Conservation (phyloP, 164 flowering plant genomes). For the Cinnamomum chago region DNA sequence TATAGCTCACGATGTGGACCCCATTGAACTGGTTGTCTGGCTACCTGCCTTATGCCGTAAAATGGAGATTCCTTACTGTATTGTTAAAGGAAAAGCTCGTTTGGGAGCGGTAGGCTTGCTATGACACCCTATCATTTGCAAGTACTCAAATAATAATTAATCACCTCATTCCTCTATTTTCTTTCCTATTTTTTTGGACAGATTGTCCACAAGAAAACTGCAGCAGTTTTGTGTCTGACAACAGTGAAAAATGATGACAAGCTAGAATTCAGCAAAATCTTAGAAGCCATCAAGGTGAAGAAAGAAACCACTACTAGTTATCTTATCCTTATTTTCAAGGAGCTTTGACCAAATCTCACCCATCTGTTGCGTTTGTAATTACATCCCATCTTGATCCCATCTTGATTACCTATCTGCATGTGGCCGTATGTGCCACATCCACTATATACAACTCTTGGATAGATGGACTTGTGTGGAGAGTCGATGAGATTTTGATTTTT, state of each 20-base stretch:
- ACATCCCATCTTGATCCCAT: too few species aligned
- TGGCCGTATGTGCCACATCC: background rate
- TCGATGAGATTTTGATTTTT: too few species aligned
- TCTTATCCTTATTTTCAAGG: too few species aligned
- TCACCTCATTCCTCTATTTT: background rate
- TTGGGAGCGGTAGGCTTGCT: constrained; percentile 52
- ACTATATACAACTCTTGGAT: background rate
- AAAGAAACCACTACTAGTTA: background rate
- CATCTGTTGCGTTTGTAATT: too few species aligned
- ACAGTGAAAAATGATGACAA: constrained; percentile 84
- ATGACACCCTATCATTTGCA: background rate
- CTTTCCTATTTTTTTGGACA: background rate
- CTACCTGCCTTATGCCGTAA: constrained; percentile 80
- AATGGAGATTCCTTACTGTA: constrained; percentile 79
- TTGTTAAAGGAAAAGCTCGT: constrained; percentile 80
- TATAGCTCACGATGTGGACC: constrained; percentile 85
- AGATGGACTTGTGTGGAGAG: too few species aligned
- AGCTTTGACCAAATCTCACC: too few species aligned
- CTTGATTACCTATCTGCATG: too few species aligned
- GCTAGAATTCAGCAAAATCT: constrained; percentile 71
- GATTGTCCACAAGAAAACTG: constrained; percentile 37
- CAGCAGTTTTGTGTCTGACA: constrained; percentile 65
- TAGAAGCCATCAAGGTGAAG: constrained; percentile 76
- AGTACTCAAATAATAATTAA: background rate
- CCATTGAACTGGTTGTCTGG: constrained; percentile 85